Evolutionary conservation across 192 early-diverging fungal genomes (phyloP), one percentile per base, ranked within the genome.

Genomic region (Coemansia sp.): DNA sequence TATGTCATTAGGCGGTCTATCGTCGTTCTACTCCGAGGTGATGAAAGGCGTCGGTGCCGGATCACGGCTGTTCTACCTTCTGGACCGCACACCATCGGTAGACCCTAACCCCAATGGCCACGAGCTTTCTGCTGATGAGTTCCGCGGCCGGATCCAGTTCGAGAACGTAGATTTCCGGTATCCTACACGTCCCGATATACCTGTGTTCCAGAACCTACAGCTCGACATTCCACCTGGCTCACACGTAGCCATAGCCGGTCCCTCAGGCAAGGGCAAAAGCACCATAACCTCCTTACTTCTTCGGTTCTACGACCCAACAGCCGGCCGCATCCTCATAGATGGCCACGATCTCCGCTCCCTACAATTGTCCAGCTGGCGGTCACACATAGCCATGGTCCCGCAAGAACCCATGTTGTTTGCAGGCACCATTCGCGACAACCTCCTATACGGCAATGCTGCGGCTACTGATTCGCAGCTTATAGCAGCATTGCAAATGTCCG

Each of bases 321-420:
- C 14, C 38, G 90, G 90, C 6, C 62, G 67, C 25, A 74, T 92
- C 14, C 73, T 77, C 66, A 61, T 91, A 12, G 88, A 89, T 73
- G 86, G 83, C 49, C 76, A 73, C 20, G 82, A 88, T 52, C 60
- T 91, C 60, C 81, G 85, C 22, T 75, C 80, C 52, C 40, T 89
- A 28, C 75, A 84, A 36, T 63, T 89, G 32, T 73, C 66, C 32
- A 80, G 82, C 77, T 86, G 83, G 83, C 88, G 91, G 54, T 68
- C 82, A 22, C 87, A 85, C 4, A 61, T 92, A 7, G 89, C 88
- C 8, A 77, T 86, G 56, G 90, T 92, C 18, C 85, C 83, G 22
- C 91, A 94, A 66, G 91, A 93, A 67, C 90, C 90, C 0, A 84
- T 85, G 10, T 67, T 94, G 33, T 93, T 94, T 77, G 85, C 77